A percentile compares a stretch with the other conserved stretches of the same genome.
These are phyloP conservation scores for Linnemannia hyalina DNA, from an alignment of 192 early-diverging fungal genomes.

Conservation along the genomic window DNA sequence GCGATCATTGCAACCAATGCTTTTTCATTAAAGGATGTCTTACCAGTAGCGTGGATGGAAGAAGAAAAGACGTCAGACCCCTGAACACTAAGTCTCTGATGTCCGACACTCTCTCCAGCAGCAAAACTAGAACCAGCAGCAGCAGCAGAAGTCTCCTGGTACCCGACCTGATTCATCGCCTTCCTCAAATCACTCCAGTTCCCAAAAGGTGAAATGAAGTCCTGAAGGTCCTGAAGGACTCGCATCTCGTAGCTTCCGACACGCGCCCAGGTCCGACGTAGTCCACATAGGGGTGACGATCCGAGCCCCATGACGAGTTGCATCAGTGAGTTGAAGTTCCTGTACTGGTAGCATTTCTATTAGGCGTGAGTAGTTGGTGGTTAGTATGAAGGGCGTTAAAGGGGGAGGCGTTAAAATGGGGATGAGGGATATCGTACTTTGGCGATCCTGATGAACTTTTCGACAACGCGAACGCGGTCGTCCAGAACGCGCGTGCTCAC, in stretches of 20 bases:
- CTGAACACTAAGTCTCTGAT: conserved; percentile 13
- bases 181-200: conserved; percentile 71
- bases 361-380: not conserved
- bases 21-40: not conserved
- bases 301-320: conserved; percentile 71
- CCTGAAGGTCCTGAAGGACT: conserved; percentile 62
- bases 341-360: conserved; percentile 68
- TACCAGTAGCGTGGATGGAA: not conserved
- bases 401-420: not conserved
- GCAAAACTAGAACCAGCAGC: too few relatives aligned
- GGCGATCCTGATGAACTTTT: conserved; percentile 74
- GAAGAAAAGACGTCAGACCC: not conserved
- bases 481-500: conserved; percentile 58
- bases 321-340: conserved; percentile 70
- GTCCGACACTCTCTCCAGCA: not conserved
- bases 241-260: conserved; percentile 59
- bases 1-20: not conserved
- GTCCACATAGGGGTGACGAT: conserved; percentile 62
- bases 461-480: conserved; percentile 67
- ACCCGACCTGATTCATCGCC: conserved; percentile 60
- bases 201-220: conserved; percentile 65
- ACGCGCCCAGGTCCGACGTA: conserved; percentile 67
- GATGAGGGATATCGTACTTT: conserved; percentile 40
- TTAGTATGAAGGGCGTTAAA: not conserved
- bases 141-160: conserved; percentile 21